phyloP scores from a whole-genome alignment of 1,139 yeast species.

The Yamadazyma songkhlaensis region DNA sequence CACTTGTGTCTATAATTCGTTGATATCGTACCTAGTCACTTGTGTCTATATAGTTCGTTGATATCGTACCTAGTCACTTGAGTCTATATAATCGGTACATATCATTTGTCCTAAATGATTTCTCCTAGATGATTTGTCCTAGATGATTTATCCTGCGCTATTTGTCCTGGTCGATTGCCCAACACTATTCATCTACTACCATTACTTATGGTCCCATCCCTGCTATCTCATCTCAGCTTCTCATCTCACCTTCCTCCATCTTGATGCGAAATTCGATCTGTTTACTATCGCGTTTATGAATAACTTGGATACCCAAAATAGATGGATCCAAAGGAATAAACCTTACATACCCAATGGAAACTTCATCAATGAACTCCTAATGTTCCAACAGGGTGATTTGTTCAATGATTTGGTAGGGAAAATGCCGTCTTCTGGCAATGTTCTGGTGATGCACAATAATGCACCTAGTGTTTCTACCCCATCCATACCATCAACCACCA shows the following conservation, averaged over 20 bases:
- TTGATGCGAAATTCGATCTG: neutral
- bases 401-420: slow-evolving; percentile 1
- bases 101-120: no score
- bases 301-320: slow-evolving; percentile 17
- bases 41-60: no score
- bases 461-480: neutral
- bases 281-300: slow-evolving; percentile 7
- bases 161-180: no score
- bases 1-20: no score
- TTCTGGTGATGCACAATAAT: neutral
- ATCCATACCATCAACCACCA: neutral
- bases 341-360: slow-evolving; percentile 12
- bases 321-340: slow-evolving; percentile 16
- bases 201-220: no score
- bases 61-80: no score
- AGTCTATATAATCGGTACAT: no score
- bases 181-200: no score
- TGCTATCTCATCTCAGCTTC: neutral
- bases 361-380: neutral
- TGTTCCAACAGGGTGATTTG: neutral
- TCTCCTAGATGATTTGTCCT: no score
- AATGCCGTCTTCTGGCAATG: neutral
- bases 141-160: no score
- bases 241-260: neutral
- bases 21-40: no score